Percentiles rank a stretch among this genome's conserved stretches.
Conservation (phyloP, 371 early-diverging fungal genomes). For the Apophysomyces elegans region DNA sequence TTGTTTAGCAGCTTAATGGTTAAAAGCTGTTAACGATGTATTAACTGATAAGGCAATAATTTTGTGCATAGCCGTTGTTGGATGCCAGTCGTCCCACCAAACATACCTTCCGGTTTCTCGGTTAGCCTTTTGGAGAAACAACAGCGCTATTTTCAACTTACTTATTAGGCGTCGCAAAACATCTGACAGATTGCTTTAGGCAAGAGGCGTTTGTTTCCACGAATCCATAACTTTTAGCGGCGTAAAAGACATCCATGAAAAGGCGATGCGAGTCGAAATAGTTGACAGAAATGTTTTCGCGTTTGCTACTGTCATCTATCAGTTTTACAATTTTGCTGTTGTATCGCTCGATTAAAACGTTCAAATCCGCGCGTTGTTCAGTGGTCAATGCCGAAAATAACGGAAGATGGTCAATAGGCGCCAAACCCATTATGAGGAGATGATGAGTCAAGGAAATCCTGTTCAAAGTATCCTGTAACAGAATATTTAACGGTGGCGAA, state of each 20-base stretch:
- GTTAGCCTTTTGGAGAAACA: background rate
- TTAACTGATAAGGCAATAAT: conserved; percentile 12
- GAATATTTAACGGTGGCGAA: too few relatives aligned
- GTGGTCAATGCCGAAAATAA: conserved; percentile 9
- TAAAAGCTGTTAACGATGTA: background rate
- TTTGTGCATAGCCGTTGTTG: conserved; percentile 19
- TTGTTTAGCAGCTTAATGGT: too few relatives aligned
- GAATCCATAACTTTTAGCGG: background rate
- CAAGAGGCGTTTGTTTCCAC: background rate
- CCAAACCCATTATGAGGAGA: conserved; percentile 18
- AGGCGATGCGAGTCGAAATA: conserved; percentile 2
- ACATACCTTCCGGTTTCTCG: conserved; percentile 16
- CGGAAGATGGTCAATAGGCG: conserved; percentile 21
- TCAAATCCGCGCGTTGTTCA: background rate
- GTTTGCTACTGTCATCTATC: background rate
- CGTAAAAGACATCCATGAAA: background rate
- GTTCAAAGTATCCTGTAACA: background rate
- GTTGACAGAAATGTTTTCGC: background rate
- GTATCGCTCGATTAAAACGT: conserved; percentile 6
- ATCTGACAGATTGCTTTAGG: background rate
- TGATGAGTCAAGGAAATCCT: background rate
- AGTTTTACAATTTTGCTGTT: background rate
- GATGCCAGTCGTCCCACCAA: conserved; percentile 43
- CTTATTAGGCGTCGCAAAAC: background rate
- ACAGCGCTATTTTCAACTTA: background rate